These are phyloP conservation scores for Cryptococcus neoformans DNA, from an alignment of 1,284 basidiomycete species.

Conservation along the genomic window DNA sequence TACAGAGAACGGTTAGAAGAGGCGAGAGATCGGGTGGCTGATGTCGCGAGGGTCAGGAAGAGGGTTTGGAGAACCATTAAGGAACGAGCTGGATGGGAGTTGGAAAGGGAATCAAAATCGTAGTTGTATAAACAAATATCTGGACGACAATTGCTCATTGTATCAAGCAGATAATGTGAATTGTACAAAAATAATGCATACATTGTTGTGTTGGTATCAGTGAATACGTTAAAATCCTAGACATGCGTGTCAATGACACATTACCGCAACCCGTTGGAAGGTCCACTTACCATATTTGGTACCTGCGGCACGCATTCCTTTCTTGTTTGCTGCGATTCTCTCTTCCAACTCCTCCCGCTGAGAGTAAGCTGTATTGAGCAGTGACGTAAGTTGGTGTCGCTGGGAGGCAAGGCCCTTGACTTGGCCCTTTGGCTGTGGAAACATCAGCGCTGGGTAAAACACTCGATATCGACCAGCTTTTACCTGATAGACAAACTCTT, in stretches of 20 bases:
- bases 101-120: conserved; percentile 20
- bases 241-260: neutral
- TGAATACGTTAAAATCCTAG: conserved; percentile 4
- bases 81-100: conserved; percentile 41
- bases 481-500: conserved; percentile 44
- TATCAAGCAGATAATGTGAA: neutral
- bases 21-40: conserved; percentile 51
- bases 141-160: neutral
- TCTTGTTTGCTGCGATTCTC: conserved; percentile 45
- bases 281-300: conserved; percentile 42
- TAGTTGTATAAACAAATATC: conserved; percentile 1
- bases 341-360: conserved; percentile 44
- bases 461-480: conserved; percentile 2
- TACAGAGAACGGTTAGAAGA: conserved; percentile 55
- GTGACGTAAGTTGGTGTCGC: conserved; percentile 45
- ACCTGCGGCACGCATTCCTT: conserved; percentile 41
- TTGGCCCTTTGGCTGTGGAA: conserved; percentile 37
- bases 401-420: conserved; percentile 46
- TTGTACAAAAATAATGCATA: conserved; percentile 5
- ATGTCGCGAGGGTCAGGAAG: conserved; percentile 51
- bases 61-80: conserved; percentile 52
- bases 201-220: conserved; percentile 4
- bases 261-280: too few species aligned
- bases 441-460: neutral
- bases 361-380: conserved; percentile 40